Evolutionary conservation across 2,329 filamentous ascomycete genomes (phyloP).

Genomic region (Cryoendolithus antarcticus): DNA sequence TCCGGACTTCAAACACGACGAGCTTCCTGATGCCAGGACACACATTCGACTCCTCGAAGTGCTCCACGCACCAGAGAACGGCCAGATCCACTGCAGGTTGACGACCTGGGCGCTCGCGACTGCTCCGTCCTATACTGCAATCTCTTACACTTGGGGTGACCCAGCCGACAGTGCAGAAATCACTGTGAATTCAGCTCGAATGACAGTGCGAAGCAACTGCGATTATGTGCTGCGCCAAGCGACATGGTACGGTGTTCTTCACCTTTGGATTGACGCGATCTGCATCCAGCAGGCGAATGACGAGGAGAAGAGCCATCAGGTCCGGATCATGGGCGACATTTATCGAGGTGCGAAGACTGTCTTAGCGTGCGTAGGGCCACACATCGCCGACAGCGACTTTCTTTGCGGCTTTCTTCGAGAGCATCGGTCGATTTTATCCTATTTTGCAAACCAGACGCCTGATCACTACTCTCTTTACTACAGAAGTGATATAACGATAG

Average conservation of each 20-base stretch:
- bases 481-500: too few species aligned
- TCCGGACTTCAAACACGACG: too few species aligned
- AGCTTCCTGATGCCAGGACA: too few species aligned
- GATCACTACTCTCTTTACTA: too few species aligned
- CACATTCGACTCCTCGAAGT: too few species aligned
- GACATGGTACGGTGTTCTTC: neutral
- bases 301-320: slow-evolving; percentile 4
- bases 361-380: neutral
- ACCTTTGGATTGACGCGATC: slow-evolving; percentile 6
- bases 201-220: neutral
- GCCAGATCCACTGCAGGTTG: too few species aligned
- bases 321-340: slow-evolving; percentile 5
- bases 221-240: neutral
- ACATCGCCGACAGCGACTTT: too few species aligned
- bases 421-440: too few species aligned
- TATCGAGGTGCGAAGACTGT: neutral
- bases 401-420: too few species aligned
- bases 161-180: neutral
- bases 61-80: too few species aligned
- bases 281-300: slow-evolving; percentile 6
- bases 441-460: too few species aligned
- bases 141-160: slow-evolving; percentile 3
- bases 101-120: too few species aligned
- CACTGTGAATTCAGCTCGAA: neutral
- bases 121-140: neutral